Base-by-base conservation (phyloP, 2,329 filamentous ascomycete species). In the Fusarium sororula region DNA sequence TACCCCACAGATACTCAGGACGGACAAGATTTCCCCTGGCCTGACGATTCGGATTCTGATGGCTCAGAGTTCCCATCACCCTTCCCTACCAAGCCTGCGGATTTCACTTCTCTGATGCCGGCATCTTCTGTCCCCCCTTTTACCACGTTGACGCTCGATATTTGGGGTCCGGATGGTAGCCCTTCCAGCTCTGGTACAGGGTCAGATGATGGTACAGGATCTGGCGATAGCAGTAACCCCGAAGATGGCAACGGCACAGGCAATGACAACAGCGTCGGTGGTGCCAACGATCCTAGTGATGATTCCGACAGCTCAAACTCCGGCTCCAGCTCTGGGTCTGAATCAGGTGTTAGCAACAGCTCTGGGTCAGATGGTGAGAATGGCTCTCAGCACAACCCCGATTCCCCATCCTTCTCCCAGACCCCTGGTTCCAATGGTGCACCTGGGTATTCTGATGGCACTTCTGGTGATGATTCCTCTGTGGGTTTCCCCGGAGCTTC, bases 141-240 rank as follows among this genome's bases (percentile, higher is more conserved):
- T 68, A 83, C 82, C 13, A 83, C 82, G 20, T 38, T 83, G 41
- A 83, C 82, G 17, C 75, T 83, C 63, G 80, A 83, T 54, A 76
- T 83, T 37, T 83, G 81, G 80, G 79, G 76, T 15, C 56, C 72
- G 53, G 60, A 55, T 30, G 68, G 72, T 18, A 64, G 66, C 24
- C 70, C 54, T 41, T 35, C 55, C 18, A 71, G 58, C 22, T 57
- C 71, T 63, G 67, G 24, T 14, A 35, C 68, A 28, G 54, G 57
- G 28, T 18, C 59, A 54, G 59, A 56, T 11, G 39, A 50, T 28
- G 63, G 37, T 14, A 53, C 56, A n/a, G 64, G 59, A 22, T 62
- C 74, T 53, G 61, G 54, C 14, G 59, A 76, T 57, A 72, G 47
- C 22, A 42, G n/a, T 45, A 35, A n/a, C 30, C 50, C 68, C 8